Evolutionary conservation across 1,284 basidiomycete genomes (phyloP), one percentile per base, ranked within the genome.

Genomic region (Farysia itapuensis): DNA sequence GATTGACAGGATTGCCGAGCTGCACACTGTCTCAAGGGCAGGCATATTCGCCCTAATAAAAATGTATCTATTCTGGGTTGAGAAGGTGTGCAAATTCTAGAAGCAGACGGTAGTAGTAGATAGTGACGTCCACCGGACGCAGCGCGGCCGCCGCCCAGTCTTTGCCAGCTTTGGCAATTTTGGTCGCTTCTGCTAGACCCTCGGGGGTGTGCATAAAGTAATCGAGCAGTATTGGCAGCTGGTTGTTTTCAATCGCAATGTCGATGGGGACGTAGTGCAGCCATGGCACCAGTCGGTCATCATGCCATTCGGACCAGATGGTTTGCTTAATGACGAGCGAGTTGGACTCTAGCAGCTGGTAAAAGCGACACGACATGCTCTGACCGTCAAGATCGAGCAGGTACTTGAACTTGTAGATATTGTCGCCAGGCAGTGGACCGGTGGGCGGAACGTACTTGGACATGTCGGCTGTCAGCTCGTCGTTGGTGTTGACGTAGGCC

Each of bases 321-420:
- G 49, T 59, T 33, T 52, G 48, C 44, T 59, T 52, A 24, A 52
- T 44, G 11, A 59, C 49, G 9, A 52, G 21, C 23, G 49, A 38
- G 41, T 52, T 58, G 34, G 54, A 47, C 0, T 25, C 18, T 4
- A 58, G 45, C 13, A 59, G 49, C 41, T 48, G 56, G 39, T 59
- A 59, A 29, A 52, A 44, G 7, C 49, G 56, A 19, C 48, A 59
- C 18, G 56, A 59, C 56, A 59, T 59, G 20, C 48, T 52, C n/a
- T 52, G 41, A 4, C 48, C 49, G 15, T 59, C 49, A 3, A 44
- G 9, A 18, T 52, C 49, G 16, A 59, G 41, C 34, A 39, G 5
- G 28, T 34, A 52, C 33, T 48, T 52, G 56, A 52, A 38, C 15
- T 47, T 14, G 34, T 47, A 39, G 4, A 31, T 12, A 6, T 4